Percentiles rank a stretch among this genome's conserved stretches.
phyloP scores from a whole-genome alignment of 345 rosid genomes.

The Citrus reticulata region DNA sequence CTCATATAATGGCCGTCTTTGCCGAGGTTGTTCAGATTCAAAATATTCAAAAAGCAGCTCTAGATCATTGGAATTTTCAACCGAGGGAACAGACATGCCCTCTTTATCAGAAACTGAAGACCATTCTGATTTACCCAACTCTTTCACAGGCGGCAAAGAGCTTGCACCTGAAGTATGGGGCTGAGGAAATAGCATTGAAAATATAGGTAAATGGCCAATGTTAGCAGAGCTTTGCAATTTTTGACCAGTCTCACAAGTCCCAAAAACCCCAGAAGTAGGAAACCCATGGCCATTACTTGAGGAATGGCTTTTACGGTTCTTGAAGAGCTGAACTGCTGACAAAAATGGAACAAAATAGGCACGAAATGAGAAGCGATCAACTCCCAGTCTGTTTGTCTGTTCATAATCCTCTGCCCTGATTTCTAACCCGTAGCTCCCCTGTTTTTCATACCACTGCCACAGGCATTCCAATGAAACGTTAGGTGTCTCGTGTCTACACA shows the following conservation, averaged over 20 bases:
- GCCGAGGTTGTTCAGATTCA: conserved; percentile 52
- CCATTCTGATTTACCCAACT: conserved; percentile 4
- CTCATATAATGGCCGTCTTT: conserved; percentile 48
- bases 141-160: not conserved
- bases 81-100: conserved; percentile 11
- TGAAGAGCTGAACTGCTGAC: conserved; percentile 57
- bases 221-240: conserved; percentile 11
- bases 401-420: conserved; percentile 41
- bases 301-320: conserved; percentile 12
- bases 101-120: conserved; percentile 14
- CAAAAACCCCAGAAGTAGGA: conserved; percentile 16
- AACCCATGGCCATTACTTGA: not conserved
- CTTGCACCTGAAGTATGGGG: conserved; percentile 9
- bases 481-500: conserved; percentile 42
- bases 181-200: conserved; percentile 34
- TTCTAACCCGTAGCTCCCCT: conserved; percentile 56
- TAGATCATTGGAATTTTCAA: conserved; percentile 16
- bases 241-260: conserved; percentile 5
- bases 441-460: conserved; percentile 59
- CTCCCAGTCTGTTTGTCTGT: conserved; percentile 37
- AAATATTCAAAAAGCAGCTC: conserved; percentile 58
- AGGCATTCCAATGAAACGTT: conserved; percentile 35
- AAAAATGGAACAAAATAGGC: conserved; percentile 60
- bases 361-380: conserved; percentile 37
- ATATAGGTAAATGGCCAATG: conserved; percentile 19